Base-by-base conservation (phyloP, 176 grass and related monocot species). In the Otatea glauca region DNA sequence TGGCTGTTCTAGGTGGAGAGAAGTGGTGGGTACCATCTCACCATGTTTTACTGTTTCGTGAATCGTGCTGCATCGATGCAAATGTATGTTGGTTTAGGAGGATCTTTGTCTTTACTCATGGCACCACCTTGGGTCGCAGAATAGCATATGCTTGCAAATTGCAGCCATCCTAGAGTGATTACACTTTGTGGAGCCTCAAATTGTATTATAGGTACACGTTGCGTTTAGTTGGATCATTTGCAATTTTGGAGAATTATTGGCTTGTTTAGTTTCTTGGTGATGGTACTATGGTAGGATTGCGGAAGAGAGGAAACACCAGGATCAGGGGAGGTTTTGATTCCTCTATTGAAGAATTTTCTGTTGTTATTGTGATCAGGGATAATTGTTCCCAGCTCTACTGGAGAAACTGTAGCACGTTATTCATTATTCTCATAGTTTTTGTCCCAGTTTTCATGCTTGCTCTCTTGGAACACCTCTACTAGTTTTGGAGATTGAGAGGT, bases 221-320 rank as follows among this genome's bases (percentile, higher is more conserved):
- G 39, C 5, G 39, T 41, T 41, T 41, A 41, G 39, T 27, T 64
- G 39, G 3, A 64, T 5, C 21, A 10, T 43, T 63, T 76, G 53
- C 63, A 23, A 14, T 51, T 70, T 50, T 39, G 23, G 51, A 85
- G 63, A 80, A 4, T 59, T 89, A 15, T 14, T 23, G 5, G 7
- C 1, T 39, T 8, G 13, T 55, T 73, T 29, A 14, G 79, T 53
- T 71, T 78, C 44, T 83, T 83, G 73, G 54, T 72, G 17, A 84
- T 23, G 42, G n/a, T 1, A 29, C 29, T 29, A 29, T 29, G 29
- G 29, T 44, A 35, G 14, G 39, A 16, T 7, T 15, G 35, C 32
- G 32, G 69, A 60, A 59, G 48, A 61, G 29, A 68, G 18, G 43
- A 59, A 34, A 42, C 21, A 60, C 29, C 21, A 80, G n/a, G 21